These are phyloP conservation scores for Ophiosphaerella narmari DNA, from an alignment of 2,329 filamentous ascomycete species.

Conservation along the genomic window DNA sequence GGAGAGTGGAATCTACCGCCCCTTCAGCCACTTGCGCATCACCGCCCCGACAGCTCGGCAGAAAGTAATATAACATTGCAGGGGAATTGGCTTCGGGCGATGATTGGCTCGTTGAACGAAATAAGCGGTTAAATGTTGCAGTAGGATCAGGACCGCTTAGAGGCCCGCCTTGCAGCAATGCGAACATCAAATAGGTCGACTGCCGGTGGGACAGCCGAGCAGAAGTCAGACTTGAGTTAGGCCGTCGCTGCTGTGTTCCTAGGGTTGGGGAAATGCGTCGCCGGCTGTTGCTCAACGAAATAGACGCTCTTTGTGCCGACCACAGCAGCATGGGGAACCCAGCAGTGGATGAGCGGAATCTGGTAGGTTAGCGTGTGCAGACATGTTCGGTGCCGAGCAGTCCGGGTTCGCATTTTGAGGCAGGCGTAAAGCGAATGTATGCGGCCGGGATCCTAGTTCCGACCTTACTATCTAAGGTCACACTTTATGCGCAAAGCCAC, in stretches of 20 bases:
- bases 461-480: slow-evolving; percentile 13
- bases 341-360: slow-evolving; percentile 4
- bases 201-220: slow-evolving; percentile 17
- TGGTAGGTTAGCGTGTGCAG: neutral
- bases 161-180: slow-evolving; percentile 22
- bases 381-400: slow-evolving; percentile 18
- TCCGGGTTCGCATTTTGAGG: slow-evolving; percentile 20
- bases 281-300: no score
- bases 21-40: slow-evolving; percentile 31
- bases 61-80: slow-evolving; percentile 39
- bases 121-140: slow-evolving; percentile 44
- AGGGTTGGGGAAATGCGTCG: no score
- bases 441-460: slow-evolving; percentile 18
- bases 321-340: neutral
- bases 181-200: slow-evolving; percentile 6
- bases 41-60: slow-evolving; percentile 35
- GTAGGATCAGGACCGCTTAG: slow-evolving; percentile 20
- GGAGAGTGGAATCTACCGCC: slow-evolving; percentile 23
- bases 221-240: neutral
- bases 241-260: no score
- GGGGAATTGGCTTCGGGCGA: slow-evolving; percentile 16
- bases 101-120: slow-evolving; percentile 32
- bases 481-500: slow-evolving; percentile 15
- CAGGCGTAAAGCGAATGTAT: slow-evolving; percentile 21
- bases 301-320: neutral